A percentile compares a stretch with the other conserved stretches of the same genome.
phyloP scores from a whole-genome alignment of 176 grass and related monocot genomes.

The Lolium rigidum region DNA sequence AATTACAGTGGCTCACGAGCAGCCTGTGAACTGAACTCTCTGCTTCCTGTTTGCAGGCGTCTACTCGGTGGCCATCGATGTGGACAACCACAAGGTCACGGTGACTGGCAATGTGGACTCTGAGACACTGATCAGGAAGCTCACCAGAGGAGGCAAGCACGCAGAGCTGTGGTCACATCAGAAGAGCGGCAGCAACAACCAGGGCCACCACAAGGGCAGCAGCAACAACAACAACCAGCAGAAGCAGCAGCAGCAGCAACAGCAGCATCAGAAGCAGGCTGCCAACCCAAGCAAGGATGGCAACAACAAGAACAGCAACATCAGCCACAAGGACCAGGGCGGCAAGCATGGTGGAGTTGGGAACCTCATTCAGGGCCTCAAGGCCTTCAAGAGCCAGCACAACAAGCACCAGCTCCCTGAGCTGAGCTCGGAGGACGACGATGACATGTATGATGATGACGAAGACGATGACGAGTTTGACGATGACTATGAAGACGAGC shows the following conservation, averaged over 20 bases:
- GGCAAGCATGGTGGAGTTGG: slow-evolving; percentile 65
- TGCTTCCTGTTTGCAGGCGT: slow-evolving; percentile 67
- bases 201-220: slow-evolving; percentile 62
- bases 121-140: slow-evolving; percentile 79
- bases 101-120: slow-evolving; percentile 76
- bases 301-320: slow-evolving; percentile 48
- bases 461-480: slow-evolving; percentile 79
- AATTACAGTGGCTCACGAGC: slow-evolving; percentile 52
- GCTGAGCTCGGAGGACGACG: slow-evolving; percentile 69
- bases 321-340: slow-evolving; percentile 58
- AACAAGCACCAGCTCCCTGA: slow-evolving; percentile 62
- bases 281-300: slow-evolving; percentile 50
- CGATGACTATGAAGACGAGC: slow-evolving; percentile 65
- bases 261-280: slow-evolving; percentile 63
- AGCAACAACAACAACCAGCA: slow-evolving; percentile 55
- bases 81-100: slow-evolving; percentile 87
- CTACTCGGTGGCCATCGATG: slow-evolving; percentile 83
- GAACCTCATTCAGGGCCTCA: slow-evolving; percentile 83
- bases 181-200: slow-evolving; percentile 57
- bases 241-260: slow-evolving; percentile 53
- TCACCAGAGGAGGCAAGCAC: slow-evolving; percentile 83
- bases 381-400: slow-evolving; percentile 91
- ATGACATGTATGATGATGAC: slow-evolving; percentile 70
- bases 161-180: slow-evolving; percentile 84
- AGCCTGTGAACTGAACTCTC: slow-evolving; percentile 31